Base-by-base conservation (phyloP, 2,329 filamentous ascomycete species). In the Venturiaceae sp. region DNA sequence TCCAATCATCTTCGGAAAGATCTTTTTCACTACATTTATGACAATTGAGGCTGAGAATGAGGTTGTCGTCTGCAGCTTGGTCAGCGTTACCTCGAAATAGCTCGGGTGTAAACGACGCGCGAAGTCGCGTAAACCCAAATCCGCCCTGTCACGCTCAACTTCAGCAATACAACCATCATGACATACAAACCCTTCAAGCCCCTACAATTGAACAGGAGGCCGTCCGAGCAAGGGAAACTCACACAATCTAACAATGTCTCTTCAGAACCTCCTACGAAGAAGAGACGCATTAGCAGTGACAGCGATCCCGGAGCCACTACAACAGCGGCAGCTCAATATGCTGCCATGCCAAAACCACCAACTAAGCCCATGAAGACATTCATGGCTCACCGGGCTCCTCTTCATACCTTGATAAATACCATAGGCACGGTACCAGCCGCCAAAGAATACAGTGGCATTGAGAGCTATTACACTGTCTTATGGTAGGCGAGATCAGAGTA, bases 141-240 rank as follows among this genome's bases (percentile, higher is more conserved):
- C n/a, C n/a, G n/a, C 41, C 21, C 26, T 26, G 30, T 47, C 26
- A 50, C 44, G 44, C 28, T 26, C 23, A n/a, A n/a, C 26, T 28
- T 47, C 44, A 47, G 30, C n/a, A n/a, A 30, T 16, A 50, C 44
- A 30, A 30, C 23, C 28, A 50, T 7, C 44, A 53, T 58, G 55
- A 30, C 41, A 28, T 26, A 28, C 36, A 60, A 60, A 34, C 58
- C 58, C 8, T 60, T 60, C 44, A 60, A 60, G 37, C 59, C 59
- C 16, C 44, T 58, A 11, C 33, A 60, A 23, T 32, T 53, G n/a
- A 59, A 59, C 8, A 21, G 50, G 54, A 36, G 33, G 19, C 52
- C 53, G 11, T 58, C 52, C 13, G 33, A 36, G 21, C 19, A 53
- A 23, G 19, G 14, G 21, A 30, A 37, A 19, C 21, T 7, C 11